Conservation (phyloP, 108 stramenopile genomes). For the Cyclotella atomus region DNA sequence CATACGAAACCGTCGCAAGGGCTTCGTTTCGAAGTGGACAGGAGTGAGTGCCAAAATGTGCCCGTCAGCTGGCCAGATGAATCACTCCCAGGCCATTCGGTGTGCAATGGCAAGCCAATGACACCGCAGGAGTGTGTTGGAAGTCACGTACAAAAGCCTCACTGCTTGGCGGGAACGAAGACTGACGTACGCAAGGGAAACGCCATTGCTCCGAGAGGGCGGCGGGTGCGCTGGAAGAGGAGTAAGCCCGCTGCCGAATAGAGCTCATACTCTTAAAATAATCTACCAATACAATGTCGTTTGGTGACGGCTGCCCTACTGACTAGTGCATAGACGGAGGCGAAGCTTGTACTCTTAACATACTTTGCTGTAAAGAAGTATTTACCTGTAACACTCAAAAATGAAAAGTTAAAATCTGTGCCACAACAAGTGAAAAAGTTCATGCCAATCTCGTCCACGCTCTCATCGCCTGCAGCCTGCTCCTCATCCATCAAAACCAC, state of each 20-base stretch:
- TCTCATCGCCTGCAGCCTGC: too few species aligned
- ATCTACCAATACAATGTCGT: not conserved
- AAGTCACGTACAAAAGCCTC: too few species aligned
- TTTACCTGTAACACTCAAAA: too few species aligned
- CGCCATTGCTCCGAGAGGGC: too few species aligned
- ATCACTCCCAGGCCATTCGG: not conserved
- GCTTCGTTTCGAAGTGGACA: not conserved
- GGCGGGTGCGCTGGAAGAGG: too few species aligned
- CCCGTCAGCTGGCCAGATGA: constrained; percentile 5
- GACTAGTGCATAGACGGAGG: too few species aligned
- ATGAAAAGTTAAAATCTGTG: too few species aligned
- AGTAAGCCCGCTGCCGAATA: not conserved
- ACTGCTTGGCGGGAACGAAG: too few species aligned
- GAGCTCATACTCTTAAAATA: not conserved
- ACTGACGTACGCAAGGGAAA: too few species aligned
- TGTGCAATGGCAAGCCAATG: not conserved
- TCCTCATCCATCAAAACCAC: too few species aligned
- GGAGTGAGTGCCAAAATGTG: not conserved
- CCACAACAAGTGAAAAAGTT: too few species aligned
- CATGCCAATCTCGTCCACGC: too few species aligned
- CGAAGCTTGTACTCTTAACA: not conserved
- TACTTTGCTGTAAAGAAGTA: not conserved
- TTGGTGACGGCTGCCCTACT: not conserved
- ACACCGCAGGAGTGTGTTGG: constrained; percentile 22
- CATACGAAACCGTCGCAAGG: constrained; percentile 57